These are phyloP conservation scores for Fusarium chlamydosporum DNA, from an alignment of 2,329 filamentous ascomycete genomes.

Conservation along the genomic window DNA sequence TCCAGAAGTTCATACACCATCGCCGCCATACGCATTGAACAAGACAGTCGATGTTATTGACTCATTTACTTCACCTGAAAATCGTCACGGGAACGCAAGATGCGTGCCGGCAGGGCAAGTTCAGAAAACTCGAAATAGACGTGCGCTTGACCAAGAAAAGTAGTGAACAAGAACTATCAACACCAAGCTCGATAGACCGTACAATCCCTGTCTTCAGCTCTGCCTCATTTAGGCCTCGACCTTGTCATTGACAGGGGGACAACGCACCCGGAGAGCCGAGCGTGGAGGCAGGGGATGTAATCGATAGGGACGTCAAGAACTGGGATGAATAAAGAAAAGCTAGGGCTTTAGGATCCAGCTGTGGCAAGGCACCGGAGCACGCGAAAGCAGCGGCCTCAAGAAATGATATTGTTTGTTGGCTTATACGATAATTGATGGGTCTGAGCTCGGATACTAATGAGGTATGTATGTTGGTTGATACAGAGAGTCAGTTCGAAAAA, in stretches of 20 bases:
- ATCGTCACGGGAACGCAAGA: background rate
- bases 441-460: background rate
- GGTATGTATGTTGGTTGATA: conserved; percentile 2
- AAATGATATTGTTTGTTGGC: conserved; percentile 10
- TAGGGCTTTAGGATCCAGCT: conserved; percentile 19
- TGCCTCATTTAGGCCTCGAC: conserved; percentile 30
- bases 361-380: conserved; percentile 17
- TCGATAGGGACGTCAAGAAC: background rate
- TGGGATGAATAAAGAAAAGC: conserved; percentile 8
- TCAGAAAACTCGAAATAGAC: conserved; percentile 12
- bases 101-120: background rate
- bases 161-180: conserved; percentile 28
- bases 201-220: conserved; percentile 38
- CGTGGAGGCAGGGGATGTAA: conserved; percentile 3
- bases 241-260: conserved; percentile 9
- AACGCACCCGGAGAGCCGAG: background rate
- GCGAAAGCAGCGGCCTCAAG: conserved; percentile 5
- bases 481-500: background rate
- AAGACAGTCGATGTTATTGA: conserved; percentile 4
- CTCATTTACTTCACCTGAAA: conserved; percentile 17
- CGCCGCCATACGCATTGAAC: conserved; percentile 5
- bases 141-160: conserved; percentile 16
- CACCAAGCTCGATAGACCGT: conserved; percentile 31
- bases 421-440: conserved; percentile 7
- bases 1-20: conserved; percentile 11